A percentile compares a stretch with the other conserved stretches of the same genome.
phyloP scores from a whole-genome alignment of 257 asterid species.

The Jacaranda copaia region DNA sequence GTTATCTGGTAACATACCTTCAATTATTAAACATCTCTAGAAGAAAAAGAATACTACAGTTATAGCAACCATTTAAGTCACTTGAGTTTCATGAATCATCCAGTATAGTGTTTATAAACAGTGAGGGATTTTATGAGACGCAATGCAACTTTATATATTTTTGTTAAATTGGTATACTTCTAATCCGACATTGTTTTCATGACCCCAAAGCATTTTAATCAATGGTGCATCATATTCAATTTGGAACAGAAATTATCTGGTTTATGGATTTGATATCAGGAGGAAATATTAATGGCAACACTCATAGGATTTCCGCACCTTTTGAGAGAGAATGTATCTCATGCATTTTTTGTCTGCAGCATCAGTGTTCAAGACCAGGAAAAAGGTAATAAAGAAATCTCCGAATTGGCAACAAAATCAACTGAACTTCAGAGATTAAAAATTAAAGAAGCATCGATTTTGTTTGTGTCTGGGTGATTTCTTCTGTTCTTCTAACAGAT shows the following conservation, averaged over 20 bases:
- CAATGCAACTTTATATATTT: background rate
- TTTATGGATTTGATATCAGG: background rate
- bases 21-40: background rate
- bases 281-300: background rate
- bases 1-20: too few species aligned
- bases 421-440: too few species aligned
- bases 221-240: background rate
- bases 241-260: too few species aligned
- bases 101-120: background rate
- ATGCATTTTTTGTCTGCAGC: background rate
- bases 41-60: background rate
- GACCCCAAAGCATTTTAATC: background rate
- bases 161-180: background rate
- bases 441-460: too few species aligned
- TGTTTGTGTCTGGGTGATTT: too few species aligned
- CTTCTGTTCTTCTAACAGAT: too few species aligned
- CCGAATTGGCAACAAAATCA: too few species aligned
- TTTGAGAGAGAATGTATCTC: background rate
- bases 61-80: background rate
- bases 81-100: background rate
- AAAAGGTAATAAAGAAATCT: too few species aligned
- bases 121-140: background rate
- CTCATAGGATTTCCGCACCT: background rate
- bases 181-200: background rate
- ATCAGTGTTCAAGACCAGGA: too few species aligned